Evolutionary conservation across 371 early-diverging fungal genomes (phyloP).

Genomic region (Furculomyces boomerangus): DNA sequence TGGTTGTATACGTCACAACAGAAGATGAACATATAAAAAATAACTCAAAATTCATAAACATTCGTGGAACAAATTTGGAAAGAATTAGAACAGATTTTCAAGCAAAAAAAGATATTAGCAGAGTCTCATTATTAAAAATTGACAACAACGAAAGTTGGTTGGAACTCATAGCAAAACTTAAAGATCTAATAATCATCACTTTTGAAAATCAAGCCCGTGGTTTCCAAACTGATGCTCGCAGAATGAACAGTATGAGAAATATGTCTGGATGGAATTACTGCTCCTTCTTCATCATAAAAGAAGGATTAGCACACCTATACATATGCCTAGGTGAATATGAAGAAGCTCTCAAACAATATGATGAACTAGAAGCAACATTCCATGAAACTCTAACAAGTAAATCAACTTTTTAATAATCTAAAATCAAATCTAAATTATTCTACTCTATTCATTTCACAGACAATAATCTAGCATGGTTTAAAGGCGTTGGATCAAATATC

Average conservation of each 20-base stretch:
- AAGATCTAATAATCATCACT: conserved; percentile 57
- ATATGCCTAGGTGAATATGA: conserved; percentile 69
- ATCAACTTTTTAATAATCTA: too few relatives aligned
- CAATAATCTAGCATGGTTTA: conserved; percentile 60
- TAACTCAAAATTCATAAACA: conserved; percentile 37
- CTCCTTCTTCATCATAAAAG: conserved; percentile 86
- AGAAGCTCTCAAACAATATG: conserved; percentile 80
- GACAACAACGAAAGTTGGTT: conserved; percentile 61
- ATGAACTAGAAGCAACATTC: conserved; percentile 86
- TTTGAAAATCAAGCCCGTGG: conserved; percentile 61
- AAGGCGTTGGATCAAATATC: conserved; percentile 69
- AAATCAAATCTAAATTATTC: too few relatives aligned
- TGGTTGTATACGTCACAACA: conserved; percentile 65
- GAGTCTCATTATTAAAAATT: conserved; percentile 10
- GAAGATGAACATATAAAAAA: conserved; percentile 28
- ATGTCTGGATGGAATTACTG: conserved; percentile 97
- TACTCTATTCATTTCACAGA: too few relatives aligned
- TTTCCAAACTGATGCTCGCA: conserved; percentile 72
- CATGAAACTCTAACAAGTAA: conserved; percentile 68
- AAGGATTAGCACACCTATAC: conserved; percentile 69
- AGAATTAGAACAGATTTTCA: conserved; percentile 75
- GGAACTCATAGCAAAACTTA: conserved; percentile 50
- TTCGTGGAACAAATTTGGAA: conserved; percentile 60
- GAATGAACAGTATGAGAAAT: conserved; percentile 72
- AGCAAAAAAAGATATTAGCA: conserved; percentile 29